Base-by-base conservation (phyloP, 768 basidiomycete species). In the Naganishia antarctica region DNA sequence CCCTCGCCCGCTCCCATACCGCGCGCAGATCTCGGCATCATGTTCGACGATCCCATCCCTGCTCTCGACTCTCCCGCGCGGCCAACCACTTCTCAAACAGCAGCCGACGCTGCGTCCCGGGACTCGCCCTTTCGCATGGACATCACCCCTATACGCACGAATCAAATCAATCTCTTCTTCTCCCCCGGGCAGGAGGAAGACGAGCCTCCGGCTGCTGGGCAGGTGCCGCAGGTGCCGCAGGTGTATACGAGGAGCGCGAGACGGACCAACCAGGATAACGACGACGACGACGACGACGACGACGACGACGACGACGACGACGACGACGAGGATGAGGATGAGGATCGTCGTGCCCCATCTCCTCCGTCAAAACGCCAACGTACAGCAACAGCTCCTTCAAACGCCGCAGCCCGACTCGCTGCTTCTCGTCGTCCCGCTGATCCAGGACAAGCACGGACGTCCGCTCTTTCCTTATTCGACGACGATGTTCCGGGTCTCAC, bases 151-250 rank as follows among this genome's bases (percentile, higher is more conserved):
- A 18, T 37, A 1, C 37, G 53, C 16, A 34, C 7, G 11, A 34
- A 51, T n/a, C 53, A 57, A 23, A 16, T 57, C 34, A 57, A 57
- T 34, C 53, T 57, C 34, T 57, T 57, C 53, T 57, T 57, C 53
- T 40, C 53, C 12, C 37, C 53, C 18, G 34, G 28, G 23, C 12
- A 4, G 21, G 31, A 34, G 32, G 53, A 57, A 11, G 31, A 34
- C 53, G 53, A 37, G 18, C 15, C 32, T 12, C n/a, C 53, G 18
- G 18, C 53, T 15, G 34, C 53, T 4, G 18, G 21, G 11, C 28
- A 21, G 11, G 34, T 37, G 8, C 34, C 34, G 34, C 7, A 37
- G 34, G 15, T 15, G 8, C 53, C 50, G 18, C 31, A 51, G 34
- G 34, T 57, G 15, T 57, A 57, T 23, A 57, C 53, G 37, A 21